These are phyloP conservation scores for Claviceps sp. DNA, from an alignment of 2,329 filamentous ascomycete species.

Conservation along the genomic window DNA sequence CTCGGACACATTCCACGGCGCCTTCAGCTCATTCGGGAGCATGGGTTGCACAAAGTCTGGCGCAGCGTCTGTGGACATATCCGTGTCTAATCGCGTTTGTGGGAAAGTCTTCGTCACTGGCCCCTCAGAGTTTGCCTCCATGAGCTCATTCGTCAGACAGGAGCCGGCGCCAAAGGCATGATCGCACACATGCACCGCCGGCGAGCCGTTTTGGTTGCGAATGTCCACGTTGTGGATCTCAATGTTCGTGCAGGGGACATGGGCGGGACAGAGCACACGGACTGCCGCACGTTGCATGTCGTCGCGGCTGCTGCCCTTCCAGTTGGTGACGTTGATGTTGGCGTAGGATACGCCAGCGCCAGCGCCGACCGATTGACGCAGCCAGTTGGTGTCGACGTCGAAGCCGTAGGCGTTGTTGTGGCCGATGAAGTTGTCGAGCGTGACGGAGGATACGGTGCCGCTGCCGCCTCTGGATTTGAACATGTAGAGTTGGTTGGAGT, in stretches of 20 bases:
- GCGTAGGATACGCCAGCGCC: background rate
- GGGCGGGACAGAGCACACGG: background rate
- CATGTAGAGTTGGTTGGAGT: background rate
- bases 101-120: too few relatives aligned
- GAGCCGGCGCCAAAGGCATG: background rate
- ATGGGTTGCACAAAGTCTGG: background rate
- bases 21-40: background rate
- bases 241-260: background rate
- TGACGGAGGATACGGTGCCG: background rate
- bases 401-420: background rate
- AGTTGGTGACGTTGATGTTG: background rate
- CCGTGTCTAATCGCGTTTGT: too few relatives aligned
- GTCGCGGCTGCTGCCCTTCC: background rate
- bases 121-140: too few relatives aligned
- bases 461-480: background rate
- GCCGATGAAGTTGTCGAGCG: background rate
- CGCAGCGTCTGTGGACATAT: too few relatives aligned
- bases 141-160: background rate
- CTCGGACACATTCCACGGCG: background rate
- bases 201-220: background rate
- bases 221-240: background rate
- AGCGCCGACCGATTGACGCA: background rate
- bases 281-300: background rate
- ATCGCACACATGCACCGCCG: background rate
- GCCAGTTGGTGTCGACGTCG: background rate